Conservation (phyloP, 345 rosid genomes). For the Eucalyptus polybractea region DNA sequence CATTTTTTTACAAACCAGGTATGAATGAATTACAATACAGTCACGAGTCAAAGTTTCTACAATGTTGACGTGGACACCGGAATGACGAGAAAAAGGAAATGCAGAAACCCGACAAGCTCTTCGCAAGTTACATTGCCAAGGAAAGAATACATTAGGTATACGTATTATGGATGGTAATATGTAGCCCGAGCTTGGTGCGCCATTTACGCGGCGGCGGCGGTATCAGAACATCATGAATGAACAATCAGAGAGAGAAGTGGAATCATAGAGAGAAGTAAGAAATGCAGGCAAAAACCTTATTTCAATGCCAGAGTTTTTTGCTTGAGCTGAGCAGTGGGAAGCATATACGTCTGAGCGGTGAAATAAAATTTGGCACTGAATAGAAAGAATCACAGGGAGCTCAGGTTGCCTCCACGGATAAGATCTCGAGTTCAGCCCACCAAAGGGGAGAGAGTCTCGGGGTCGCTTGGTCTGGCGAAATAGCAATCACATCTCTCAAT, state of each 20-base stretch:
- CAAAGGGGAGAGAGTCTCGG: slow-evolving; percentile 95
- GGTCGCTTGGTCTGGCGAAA: slow-evolving; percentile 80
- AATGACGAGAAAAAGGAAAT: neutral
- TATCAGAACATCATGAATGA: neutral
- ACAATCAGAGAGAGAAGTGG: neutral
- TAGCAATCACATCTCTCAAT: slow-evolving; percentile 43
- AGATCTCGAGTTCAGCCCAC: slow-evolving; percentile 99
- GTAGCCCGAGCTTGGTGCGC: neutral
- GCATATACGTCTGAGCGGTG: neutral
- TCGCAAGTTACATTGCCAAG: neutral
- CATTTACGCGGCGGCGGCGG: neutral
- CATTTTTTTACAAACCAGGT: neutral
- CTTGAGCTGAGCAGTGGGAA: neutral
- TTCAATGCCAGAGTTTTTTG: neutral
- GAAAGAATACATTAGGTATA: neutral
- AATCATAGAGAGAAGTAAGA: neutral
- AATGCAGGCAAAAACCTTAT: neutral
- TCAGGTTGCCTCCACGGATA: slow-evolving; percentile 78
- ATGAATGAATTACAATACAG: neutral
- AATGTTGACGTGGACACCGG: neutral
- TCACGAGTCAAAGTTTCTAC: neutral
- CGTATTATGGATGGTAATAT: neutral
- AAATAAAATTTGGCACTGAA: neutral
- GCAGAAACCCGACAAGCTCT: neutral
- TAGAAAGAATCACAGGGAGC: neutral